Base-by-base conservation (phyloP, 192 early-diverging fungal species). In the Coemansia sp. region DNA sequence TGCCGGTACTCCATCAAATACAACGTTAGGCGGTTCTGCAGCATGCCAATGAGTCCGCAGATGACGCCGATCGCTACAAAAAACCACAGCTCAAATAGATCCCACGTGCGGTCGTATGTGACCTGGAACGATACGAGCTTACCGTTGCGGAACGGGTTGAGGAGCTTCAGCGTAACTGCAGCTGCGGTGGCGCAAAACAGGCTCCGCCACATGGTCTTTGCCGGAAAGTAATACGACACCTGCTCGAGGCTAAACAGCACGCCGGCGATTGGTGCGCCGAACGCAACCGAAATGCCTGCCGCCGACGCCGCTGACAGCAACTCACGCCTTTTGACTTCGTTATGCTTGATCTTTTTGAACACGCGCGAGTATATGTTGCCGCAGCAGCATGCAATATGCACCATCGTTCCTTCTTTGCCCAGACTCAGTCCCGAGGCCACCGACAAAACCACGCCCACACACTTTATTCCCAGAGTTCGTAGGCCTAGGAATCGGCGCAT, bases 271-370 rank as follows among this genome's bases (percentile, higher is more conserved):
- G 97, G 96, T 22, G 95, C 91, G 0, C 97, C 97, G 84, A 99
- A 98, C 5, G 96, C 96, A 4, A 96, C 94, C 0, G 94, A 92
- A 7, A 98, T 91, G n/a, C 96, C 97, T 4, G 97, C 96, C 1
- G 97, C 94, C 71, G 92, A 89, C 0, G 93, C 88, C 0, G 90
- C 90, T 12, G 90, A 91, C 19, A 93, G 75, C n/a, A 94, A 87
- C 70, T 94, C 89, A n/a, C 90, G 81, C 48, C 87, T 84, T 64
- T 90, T 88, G 17, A 91, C 91, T 80, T 94, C 91, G 68, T 93
- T 98, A 42, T 81, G 62, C 49, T 87, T 84, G 66, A 94, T 94
- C 64, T 90, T 91, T 28, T 74, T 69, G 60, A 94, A 95, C 42
- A 89, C 50, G 14, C 93, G 78, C 5, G 92, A 84, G 57, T 90